These are phyloP conservation scores for Chalciporus chontae DNA, from an alignment of 768 basidiomycete genomes.

Conservation along the genomic window DNA sequence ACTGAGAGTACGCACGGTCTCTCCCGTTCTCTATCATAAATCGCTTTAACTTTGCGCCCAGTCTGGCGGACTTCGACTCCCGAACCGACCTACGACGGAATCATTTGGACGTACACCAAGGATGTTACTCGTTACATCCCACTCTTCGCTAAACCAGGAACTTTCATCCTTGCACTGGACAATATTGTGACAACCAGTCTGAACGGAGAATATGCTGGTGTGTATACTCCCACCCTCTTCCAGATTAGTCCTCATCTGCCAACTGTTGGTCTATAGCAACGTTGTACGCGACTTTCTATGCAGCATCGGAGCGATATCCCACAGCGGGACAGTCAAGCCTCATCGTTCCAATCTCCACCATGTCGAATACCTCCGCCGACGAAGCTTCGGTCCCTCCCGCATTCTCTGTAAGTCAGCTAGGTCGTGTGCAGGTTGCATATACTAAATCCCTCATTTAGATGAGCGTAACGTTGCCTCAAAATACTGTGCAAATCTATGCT, in stretches of 20 bases:
- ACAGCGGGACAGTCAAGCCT: constrained; percentile 57
- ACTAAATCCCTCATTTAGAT: constrained; percentile 36
- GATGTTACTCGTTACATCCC: constrained; percentile 73
- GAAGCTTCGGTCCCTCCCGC: constrained; percentile 73
- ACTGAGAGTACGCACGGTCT: constrained; percentile 57
- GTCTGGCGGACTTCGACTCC: constrained; percentile 83
- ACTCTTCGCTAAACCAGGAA: constrained; percentile 63
- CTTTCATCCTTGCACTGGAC: constrained; percentile 71
- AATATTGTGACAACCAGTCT: constrained; percentile 57
- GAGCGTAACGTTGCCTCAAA: constrained; percentile 66
- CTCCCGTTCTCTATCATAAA: background rate
- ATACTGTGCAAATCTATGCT: constrained; percentile 62
- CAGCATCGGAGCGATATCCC: constrained; percentile 52
- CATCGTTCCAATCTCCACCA: constrained; percentile 68
- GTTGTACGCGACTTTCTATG: constrained; percentile 69
- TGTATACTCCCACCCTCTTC: constrained; percentile 2
- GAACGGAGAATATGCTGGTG: constrained; percentile 71
- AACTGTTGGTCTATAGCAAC: constrained; percentile 41
- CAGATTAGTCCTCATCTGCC: constrained; percentile 1
- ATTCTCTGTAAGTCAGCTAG: constrained; percentile 50
- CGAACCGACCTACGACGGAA: constrained; percentile 66
- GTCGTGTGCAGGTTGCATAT: background rate
- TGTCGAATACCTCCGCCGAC: constrained; percentile 60
- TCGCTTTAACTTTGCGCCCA: constrained; percentile 19
- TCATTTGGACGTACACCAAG: constrained; percentile 76